Evolutionary conservation across 2,329 filamentous ascomycete species (phyloP), one percentile per base, ranked within the genome.

Genomic region (Trichoderma endophyticum): DNA sequence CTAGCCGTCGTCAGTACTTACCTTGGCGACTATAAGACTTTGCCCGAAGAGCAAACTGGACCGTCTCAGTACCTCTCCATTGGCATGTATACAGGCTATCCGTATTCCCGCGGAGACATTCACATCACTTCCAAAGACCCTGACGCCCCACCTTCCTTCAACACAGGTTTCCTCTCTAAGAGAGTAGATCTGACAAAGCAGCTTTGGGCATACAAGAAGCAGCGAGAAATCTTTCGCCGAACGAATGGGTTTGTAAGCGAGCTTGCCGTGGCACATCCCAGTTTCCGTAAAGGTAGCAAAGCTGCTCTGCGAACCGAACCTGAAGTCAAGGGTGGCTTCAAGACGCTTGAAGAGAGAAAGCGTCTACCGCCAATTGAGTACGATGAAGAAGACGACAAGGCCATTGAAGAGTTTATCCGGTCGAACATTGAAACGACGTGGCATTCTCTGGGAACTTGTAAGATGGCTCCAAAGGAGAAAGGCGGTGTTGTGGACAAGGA

Each of bases 161-260:
- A 89, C 71, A 80, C 85, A 0, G 89, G 88, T 12, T 89, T 85
- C 79, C 59, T 78, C n/a, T 67, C 72, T 7, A 80, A 84, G 28
- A 82, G 83, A 2, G 78, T 87, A 28, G 89, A 91, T 76, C 36
- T 90, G 32, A 86, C 86, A 77, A 88, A 85, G 75, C 85, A 88
- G 14, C 75, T 89, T 12, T 91, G 89, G 89, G 85, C 82, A 1
- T 92, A 92, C 82, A 92, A 92, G 80, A 87, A 86, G 74, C 83
- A 85, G 51, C 87, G 90, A 3, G 89, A 91, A 78, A 85, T 91
- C 68, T 81, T 84, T 26, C 86, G 89, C 3, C 86, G 88, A 15
- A 86, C 88, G 76, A 79, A 83, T 2, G 82, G 84, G 71, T 90
- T 86, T 79, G 75, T 82, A 71, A 82, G 87, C 76, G 83, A 87